Percentiles rank a stretch among this genome's conserved stretches.
Conservation (phyloP, 805 yeast genomes). For the Metschnikowia lochheadii region DNA sequence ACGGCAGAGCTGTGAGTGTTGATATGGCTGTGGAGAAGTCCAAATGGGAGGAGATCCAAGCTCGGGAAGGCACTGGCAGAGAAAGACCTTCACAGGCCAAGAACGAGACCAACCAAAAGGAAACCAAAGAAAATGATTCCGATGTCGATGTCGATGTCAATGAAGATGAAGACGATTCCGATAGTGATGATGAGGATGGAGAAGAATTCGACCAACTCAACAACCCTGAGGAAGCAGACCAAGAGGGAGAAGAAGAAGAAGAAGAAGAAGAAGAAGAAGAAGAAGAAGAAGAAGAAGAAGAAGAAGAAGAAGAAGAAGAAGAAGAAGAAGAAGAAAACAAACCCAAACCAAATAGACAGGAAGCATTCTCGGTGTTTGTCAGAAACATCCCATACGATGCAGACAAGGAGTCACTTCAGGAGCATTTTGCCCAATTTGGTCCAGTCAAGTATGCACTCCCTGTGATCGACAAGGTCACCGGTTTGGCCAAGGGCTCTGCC, state of each 20-base stretch:
- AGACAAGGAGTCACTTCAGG: constrained; percentile 68
- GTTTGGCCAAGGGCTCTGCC: constrained; percentile 89
- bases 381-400: constrained; percentile 96
- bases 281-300: constrained; percentile 23
- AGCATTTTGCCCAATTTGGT: constrained; percentile 82
- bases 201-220: constrained; percentile 23
- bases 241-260: constrained; percentile 18
- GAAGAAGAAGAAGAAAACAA: constrained; percentile 25
- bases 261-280: constrained; percentile 18
- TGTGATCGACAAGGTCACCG: constrained; percentile 80
- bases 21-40: constrained; percentile 89
- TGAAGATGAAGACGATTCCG: constrained; percentile 27
- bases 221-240: constrained; percentile 32
- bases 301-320: constrained; percentile 16
- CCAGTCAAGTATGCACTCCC: constrained; percentile 90
- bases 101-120: constrained; percentile 34
- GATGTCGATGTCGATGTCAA: constrained; percentile 24
- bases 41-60: constrained; percentile 64
- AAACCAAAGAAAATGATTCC: constrained; percentile 30
- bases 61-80: constrained; percentile 9
- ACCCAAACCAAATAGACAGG: constrained; percentile 56
- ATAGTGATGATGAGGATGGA: constrained; percentile 30
- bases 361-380: constrained; percentile 71
- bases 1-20: constrained; percentile 88
- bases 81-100: constrained; percentile 34